A percentile compares a stretch with the other conserved stretches of the same genome.
Evolutionary conservation across 495 filamentous ascomycete species (phyloP).

Genomic region (Hyaloscypha hepaticicola): DNA sequence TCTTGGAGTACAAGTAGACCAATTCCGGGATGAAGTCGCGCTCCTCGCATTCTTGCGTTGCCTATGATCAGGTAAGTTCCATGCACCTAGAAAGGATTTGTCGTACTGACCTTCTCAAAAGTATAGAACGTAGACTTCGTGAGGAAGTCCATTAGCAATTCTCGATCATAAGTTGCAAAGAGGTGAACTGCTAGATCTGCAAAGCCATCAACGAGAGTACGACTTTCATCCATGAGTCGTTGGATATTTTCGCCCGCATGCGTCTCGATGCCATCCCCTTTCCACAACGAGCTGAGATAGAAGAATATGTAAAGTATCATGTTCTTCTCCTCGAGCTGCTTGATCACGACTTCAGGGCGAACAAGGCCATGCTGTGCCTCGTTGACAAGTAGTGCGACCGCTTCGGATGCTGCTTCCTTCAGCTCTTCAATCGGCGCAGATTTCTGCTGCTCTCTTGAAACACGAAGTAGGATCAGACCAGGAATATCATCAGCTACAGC

Average conservation of each 20-base stretch:
- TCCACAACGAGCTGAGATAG: conserved; percentile 86
- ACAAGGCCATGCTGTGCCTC: conserved; percentile 89
- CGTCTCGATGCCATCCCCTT: conserved; percentile 56
- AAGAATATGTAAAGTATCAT: conserved; percentile 80
- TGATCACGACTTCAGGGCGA: conserved; percentile 70
- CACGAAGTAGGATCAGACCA: conserved; percentile 80
- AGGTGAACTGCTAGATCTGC: conserved; percentile 82
- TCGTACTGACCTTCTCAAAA: conserved; percentile 59
- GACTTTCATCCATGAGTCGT: conserved; percentile 55
- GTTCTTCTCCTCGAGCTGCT: conserved; percentile 61
- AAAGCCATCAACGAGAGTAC: conserved; percentile 77
- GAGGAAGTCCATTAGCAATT: conserved; percentile 82
- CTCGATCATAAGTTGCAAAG: conserved; percentile 79
- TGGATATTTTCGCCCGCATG: conserved; percentile 43
- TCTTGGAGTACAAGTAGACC: conserved; percentile 91
- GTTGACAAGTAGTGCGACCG: conserved; percentile 81
- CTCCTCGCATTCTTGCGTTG: conserved; percentile 74
- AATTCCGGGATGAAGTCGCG: conserved; percentile 81
- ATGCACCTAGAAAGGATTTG: not conserved
- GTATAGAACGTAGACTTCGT: conserved; percentile 77
- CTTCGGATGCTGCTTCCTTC: conserved; percentile 73
- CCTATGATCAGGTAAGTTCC: conserved; percentile 38
- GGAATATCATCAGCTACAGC: conserved; percentile 85
- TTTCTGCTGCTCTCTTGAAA: conserved; percentile 68
- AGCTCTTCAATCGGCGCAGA: conserved; percentile 68